Conservation (phyloP, 371 early-diverging fungal genomes). For the Mortierella polycephala region DNA sequence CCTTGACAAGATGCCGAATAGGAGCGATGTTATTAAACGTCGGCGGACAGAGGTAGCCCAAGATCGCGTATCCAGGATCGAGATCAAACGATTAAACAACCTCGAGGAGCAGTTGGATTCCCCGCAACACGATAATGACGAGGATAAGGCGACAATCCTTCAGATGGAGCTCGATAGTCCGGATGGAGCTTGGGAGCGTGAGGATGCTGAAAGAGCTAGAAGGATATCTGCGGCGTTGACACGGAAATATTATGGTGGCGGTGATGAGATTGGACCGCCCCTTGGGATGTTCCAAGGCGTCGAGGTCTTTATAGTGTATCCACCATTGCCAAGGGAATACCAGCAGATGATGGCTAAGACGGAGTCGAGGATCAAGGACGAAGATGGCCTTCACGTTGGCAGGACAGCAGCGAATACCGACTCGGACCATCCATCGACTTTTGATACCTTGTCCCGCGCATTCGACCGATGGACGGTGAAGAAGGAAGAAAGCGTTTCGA, state of each 20-base stretch:
- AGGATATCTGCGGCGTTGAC: constrained; percentile 25
- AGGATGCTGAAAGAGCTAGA: constrained; percentile 23
- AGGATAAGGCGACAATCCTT: constrained; percentile 2
- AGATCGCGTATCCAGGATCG: constrained; percentile 19
- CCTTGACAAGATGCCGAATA: constrained; percentile 38
- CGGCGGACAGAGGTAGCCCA: constrained; percentile 17
- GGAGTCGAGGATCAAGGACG: constrained; percentile 11
- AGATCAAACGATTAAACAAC: constrained; percentile 42
- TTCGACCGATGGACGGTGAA: constrained; percentile 12
- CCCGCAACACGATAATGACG: neutral
- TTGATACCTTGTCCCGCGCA: constrained; percentile 22
- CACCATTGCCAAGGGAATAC: constrained; percentile 33
- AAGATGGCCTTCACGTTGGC: neutral
- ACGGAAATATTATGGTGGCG: constrained; percentile 33
- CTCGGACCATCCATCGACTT: neutral
- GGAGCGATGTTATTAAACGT: constrained; percentile 26
- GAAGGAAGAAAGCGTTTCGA: constrained; percentile 2
- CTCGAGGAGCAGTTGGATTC: constrained; percentile 28
- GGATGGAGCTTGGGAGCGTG: constrained; percentile 15
- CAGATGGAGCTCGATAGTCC: constrained; percentile 21
- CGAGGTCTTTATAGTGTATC: constrained; percentile 36
- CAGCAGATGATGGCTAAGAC: neutral
- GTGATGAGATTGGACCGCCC: constrained; percentile 33
- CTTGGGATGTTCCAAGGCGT: constrained; percentile 48
- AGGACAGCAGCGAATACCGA: neutral